These are phyloP conservation scores for Pterocarpus santalinus DNA, from an alignment of 306 rosid genomes.

Conservation along the genomic window DNA sequence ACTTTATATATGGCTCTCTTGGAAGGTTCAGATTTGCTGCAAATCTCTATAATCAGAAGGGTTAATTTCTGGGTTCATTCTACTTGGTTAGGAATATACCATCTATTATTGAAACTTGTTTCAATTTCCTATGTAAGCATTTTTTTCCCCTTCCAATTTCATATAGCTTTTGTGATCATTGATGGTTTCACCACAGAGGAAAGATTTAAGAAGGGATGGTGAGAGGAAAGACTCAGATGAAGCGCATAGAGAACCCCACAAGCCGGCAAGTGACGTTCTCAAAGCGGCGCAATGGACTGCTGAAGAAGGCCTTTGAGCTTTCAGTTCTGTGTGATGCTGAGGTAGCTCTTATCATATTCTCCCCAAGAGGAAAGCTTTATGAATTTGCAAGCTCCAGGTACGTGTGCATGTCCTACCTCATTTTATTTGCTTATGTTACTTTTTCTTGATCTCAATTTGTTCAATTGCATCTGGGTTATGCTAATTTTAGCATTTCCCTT, in stretches of 20 bases:
- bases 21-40: slow-evolving; percentile 39
- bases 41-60: not conserved
- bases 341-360: slow-evolving; percentile 57
- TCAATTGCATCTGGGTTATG: too few species aligned
- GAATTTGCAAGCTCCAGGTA: slow-evolving; percentile 61
- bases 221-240: slow-evolving; percentile 92
- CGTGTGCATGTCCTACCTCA: not conserved
- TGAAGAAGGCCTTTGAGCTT: slow-evolving; percentile 93
- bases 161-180: not conserved
- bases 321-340: slow-evolving; percentile 83
- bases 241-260: slow-evolving; percentile 89
- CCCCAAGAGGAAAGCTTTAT: slow-evolving; percentile 62
- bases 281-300: slow-evolving; percentile 79
- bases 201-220: slow-evolving; percentile 62
- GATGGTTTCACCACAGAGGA: not conserved
- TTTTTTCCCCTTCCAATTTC: not conserved
- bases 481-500: not conserved
- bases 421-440: not conserved
- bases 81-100: slow-evolving; percentile 29
- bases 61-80: slow-evolving; percentile 3
- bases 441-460: not conserved
- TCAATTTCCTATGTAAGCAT: not conserved
- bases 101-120: not conserved
- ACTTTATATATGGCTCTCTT: not conserved
- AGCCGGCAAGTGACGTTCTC: slow-evolving; percentile 91